A percentile compares a stretch with the other conserved stretches of the same genome.
Evolutionary conservation across 2,329 filamentous ascomycete genomes (phyloP).

Genomic region (Sarocladiaceae sp.): DNA sequence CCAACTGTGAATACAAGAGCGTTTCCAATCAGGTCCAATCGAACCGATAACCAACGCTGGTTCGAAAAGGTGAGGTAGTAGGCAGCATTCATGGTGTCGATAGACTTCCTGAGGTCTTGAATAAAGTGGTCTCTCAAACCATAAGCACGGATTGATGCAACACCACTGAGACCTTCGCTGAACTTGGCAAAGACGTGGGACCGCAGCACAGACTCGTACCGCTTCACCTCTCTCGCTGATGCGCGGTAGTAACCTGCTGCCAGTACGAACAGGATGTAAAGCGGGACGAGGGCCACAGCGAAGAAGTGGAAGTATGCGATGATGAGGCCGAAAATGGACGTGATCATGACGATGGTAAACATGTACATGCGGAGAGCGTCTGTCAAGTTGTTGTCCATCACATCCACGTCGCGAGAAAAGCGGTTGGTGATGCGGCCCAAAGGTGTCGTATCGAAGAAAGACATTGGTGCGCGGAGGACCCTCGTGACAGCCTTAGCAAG

Average conservation of each 20-base stretch:
- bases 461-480: slow-evolving; percentile 69
- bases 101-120: slow-evolving; percentile 58
- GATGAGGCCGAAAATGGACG: slow-evolving; percentile 79
- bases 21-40: slow-evolving; percentile 79
- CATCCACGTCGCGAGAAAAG: slow-evolving; percentile 90
- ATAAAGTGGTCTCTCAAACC: slow-evolving; percentile 73
- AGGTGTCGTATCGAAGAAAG: slow-evolving; percentile 95
- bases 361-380: slow-evolving; percentile 93
- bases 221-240: slow-evolving; percentile 89
- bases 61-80: slow-evolving; percentile 96
- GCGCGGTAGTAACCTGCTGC: slow-evolving; percentile 83
- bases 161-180: slow-evolving; percentile 77
- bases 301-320: slow-evolving; percentile 96
- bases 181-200: slow-evolving; percentile 89
- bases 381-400: slow-evolving; percentile 89
- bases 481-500: slow-evolving; percentile 72
- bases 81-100: slow-evolving; percentile 89
- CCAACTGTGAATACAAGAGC: slow-evolving; percentile 80
- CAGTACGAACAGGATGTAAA: slow-evolving; percentile 73
- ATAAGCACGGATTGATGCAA: slow-evolving; percentile 83
- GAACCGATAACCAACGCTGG: slow-evolving; percentile 84
- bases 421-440: slow-evolving; percentile 93
- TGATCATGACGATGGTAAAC: slow-evolving; percentile 74
- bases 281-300: slow-evolving; percentile 51
- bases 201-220: slow-evolving; percentile 83